phyloP scores from a whole-genome alignment of 2,329 filamentous ascomycete species.

The Aspergillus flavus region DNA sequence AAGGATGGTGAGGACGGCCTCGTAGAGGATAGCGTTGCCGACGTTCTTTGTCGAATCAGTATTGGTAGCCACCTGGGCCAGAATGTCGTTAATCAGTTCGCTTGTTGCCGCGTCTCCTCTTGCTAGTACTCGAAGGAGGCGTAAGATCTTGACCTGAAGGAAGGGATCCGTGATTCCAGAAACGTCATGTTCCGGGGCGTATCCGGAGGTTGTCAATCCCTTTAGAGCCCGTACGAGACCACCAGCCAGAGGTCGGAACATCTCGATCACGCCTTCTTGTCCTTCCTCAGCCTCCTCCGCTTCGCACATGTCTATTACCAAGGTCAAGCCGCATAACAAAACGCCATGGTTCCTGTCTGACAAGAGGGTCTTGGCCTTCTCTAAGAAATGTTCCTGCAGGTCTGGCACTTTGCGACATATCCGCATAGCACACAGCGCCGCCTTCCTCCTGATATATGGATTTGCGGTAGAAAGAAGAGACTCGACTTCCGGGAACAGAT shows the following conservation, averaged over 20 bases:
- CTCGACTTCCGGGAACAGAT: constrained; percentile 95
- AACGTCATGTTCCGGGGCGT: constrained; percentile 96
- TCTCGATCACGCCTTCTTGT: constrained; percentile 86
- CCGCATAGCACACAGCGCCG: constrained; percentile 96
- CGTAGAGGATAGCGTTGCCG: constrained; percentile 96
- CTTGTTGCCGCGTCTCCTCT: constrained; percentile 84
- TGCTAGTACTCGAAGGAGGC: constrained; percentile 80
- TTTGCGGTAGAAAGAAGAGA: constrained; percentile 88
- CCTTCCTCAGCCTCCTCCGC: constrained; percentile 89
- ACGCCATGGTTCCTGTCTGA: constrained; percentile 96
- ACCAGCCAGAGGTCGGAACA: constrained; percentile 84
- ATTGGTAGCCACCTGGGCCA: constrained; percentile 96
- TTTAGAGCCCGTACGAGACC: constrained; percentile 88
- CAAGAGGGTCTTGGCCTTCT: constrained; percentile 85
- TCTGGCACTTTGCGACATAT: constrained; percentile 98
- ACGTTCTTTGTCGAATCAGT: constrained; percentile 98
- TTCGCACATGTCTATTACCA: constrained; percentile 91
- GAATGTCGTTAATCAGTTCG: constrained; percentile 97
- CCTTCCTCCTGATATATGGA: constrained; percentile 97
- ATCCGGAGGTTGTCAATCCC: constrained; percentile 88
- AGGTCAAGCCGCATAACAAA: constrained; percentile 83
- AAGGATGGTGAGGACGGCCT: constrained; percentile 93
- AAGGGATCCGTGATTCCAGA: constrained; percentile 98
- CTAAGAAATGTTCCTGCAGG: constrained; percentile 93
- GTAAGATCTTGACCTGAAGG: constrained; percentile 92